A percentile compares a stretch with the other conserved stretches of the same genome.
Conservation (phyloP, 371 early-diverging fungal genomes). For the Mortierella sp. region DNA sequence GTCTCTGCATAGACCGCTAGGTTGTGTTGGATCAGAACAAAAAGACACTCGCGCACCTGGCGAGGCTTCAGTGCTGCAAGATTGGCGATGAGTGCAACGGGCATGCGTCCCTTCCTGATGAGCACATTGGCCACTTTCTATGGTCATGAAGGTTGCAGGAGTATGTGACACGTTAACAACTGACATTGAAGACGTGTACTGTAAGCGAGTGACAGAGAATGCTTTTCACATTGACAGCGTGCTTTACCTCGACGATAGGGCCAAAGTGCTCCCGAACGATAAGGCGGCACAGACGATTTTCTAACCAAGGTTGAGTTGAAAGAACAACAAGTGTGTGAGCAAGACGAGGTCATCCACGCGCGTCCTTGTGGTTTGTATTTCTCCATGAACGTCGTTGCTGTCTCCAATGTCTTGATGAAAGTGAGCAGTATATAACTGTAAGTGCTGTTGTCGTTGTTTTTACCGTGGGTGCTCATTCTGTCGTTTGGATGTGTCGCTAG, state of each 20-base stretch:
- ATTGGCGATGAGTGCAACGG: constrained; percentile 57
- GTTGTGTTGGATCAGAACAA: constrained; percentile 76
- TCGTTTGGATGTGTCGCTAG: not conserved
- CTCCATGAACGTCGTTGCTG: not conserved
- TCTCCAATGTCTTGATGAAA: not conserved
- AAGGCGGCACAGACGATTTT: constrained; percentile 60
- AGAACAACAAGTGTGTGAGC: not conserved
- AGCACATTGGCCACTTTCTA: constrained; percentile 68
- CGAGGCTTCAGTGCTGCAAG: constrained; percentile 55
- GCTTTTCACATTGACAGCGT: too few relatives aligned
- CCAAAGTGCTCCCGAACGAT: constrained; percentile 77
- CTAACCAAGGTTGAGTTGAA: constrained; percentile 13
- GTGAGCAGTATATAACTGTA: too few relatives aligned
- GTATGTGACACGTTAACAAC: not conserved
- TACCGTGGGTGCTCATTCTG: constrained; percentile 7
- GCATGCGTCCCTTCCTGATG: constrained; percentile 67
- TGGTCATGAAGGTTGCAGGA: not conserved
- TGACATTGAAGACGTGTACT: too few relatives aligned
- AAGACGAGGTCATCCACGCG: not conserved
- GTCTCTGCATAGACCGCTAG: constrained; percentile 70
- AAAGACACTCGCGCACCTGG: constrained; percentile 69
- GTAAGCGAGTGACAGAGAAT: too few relatives aligned
- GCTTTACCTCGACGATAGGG: constrained; percentile 68
- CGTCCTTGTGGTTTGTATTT: not conserved
- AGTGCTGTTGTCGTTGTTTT: too few relatives aligned